phyloP scores from a whole-genome alignment of 2,329 filamentous ascomycete species.

The Cladosporium oxysporum region DNA sequence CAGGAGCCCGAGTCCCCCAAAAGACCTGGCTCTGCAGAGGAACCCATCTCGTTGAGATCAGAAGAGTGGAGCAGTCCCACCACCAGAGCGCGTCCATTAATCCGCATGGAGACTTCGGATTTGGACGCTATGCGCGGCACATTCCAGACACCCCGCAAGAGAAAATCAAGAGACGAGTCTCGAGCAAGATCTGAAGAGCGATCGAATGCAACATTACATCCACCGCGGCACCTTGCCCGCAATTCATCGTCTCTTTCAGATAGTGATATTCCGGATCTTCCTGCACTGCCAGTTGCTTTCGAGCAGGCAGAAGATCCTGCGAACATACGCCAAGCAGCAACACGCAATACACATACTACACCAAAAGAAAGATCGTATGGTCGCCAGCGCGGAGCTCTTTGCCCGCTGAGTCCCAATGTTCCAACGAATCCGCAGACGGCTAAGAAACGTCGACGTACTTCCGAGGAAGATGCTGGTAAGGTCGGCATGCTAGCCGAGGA shows the following conservation, averaged over 20 bases:
- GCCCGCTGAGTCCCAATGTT: conserved; percentile 27
- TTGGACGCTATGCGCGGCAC: conserved; percentile 39
- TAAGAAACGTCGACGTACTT: conserved; percentile 15
- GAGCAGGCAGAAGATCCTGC: not conserved
- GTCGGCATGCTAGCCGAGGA: conserved; percentile 33
- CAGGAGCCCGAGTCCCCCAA: conserved; percentile 30
- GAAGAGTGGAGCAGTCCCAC: conserved; percentile 42
- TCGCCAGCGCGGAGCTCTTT: conserved; percentile 22
- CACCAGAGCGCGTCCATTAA: conserved; percentile 24
- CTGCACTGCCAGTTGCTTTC: not conserved
- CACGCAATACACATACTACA: not conserved
- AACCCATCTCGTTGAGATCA: conserved; percentile 41
- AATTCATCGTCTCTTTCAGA: conserved; percentile 19
- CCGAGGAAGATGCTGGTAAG: conserved; percentile 25
- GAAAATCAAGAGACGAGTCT: not conserved
- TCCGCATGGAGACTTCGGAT: conserved; percentile 46
- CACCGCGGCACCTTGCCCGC: not conserved
- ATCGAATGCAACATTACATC: not conserved
- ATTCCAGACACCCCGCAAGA: conserved; percentile 16
- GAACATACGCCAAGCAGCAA: not conserved
- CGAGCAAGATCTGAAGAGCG: conserved; percentile 15
- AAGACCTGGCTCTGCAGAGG: conserved; percentile 14
- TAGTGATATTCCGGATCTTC: conserved; percentile 13
- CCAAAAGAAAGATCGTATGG: not conserved
- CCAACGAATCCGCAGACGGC: conserved; percentile 20